Evolutionary conservation across 345 rosid genomes (phyloP).

Genomic region (Angophora floribunda): DNA sequence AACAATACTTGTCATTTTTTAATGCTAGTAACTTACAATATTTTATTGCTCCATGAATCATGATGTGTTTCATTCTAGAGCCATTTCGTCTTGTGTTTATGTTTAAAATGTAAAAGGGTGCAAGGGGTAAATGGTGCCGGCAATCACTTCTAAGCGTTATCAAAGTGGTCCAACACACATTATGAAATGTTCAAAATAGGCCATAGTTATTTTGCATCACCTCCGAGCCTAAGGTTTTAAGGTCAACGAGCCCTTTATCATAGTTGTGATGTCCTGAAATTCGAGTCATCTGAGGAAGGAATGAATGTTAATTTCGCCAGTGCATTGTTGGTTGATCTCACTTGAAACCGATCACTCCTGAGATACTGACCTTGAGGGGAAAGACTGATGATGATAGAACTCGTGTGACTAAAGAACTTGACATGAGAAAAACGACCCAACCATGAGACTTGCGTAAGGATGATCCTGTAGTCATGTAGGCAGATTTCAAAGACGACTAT

Average conservation of each 20-base stretch:
- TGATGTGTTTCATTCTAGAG: not conserved
- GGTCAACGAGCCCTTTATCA: not conserved
- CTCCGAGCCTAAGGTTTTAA: not conserved
- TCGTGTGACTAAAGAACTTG: no score
- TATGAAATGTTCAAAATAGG: not conserved
- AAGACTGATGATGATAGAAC: no score
- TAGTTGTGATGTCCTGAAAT: no score
- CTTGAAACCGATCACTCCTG: no score
- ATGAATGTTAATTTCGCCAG: no score
- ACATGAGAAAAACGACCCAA: no score
- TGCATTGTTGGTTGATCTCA: no score
- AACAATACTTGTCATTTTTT: not conserved
- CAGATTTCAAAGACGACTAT: no score
- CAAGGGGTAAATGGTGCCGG: fast-evolving
- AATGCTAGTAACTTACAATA: not conserved
- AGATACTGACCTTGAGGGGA: no score
- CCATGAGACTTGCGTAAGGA: no score
- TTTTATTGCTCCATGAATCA: not conserved
- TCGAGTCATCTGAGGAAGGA: no score
- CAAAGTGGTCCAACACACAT: not conserved
- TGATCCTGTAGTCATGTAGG: no score
- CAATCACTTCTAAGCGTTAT: not conserved
- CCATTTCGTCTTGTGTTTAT: not conserved
- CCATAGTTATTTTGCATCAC: not conserved
- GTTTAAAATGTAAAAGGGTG: not conserved